phyloP scores from a whole-genome alignment of 345 rosid genomes.

The Euphorbia lathyris region DNA sequence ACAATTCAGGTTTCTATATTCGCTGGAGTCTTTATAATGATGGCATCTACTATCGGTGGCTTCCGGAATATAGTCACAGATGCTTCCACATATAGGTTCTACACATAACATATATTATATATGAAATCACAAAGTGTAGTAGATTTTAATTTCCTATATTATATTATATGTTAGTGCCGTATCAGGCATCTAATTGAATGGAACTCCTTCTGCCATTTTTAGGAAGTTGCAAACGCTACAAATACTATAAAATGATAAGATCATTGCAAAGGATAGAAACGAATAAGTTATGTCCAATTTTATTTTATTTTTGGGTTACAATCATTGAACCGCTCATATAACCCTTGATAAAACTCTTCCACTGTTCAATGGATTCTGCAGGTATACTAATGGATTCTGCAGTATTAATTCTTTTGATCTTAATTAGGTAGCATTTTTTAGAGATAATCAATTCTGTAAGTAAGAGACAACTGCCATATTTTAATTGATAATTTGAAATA shows the following conservation, averaged over 20 bases:
- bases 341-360: too few relatives aligned
- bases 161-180: background rate
- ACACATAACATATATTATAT: constrained; percentile 32
- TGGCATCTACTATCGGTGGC: constrained; percentile 92
- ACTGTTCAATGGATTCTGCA: too few relatives aligned
- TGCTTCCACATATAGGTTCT: constrained; percentile 79
- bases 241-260: too few relatives aligned
- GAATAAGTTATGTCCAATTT: background rate
- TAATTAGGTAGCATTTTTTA: too few relatives aligned
- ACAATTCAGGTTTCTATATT: constrained; percentile 48
- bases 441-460: too few relatives aligned
- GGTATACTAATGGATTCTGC: too few relatives aligned
- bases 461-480: too few relatives aligned
- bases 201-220: background rate
- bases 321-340: too few relatives aligned
- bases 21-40: constrained; percentile 73
- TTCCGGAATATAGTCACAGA: constrained; percentile 73
- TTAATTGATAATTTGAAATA: too few relatives aligned
- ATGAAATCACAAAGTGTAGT: background rate
- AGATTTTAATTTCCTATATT: background rate
- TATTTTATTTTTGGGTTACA: too few relatives aligned
- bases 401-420: too few relatives aligned
- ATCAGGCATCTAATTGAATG: background rate
- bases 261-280: too few relatives aligned
- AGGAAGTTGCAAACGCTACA: background rate